phyloP scores from a whole-genome alignment of 73 alveolate genomes.

The Effrenium voratum region DNA sequence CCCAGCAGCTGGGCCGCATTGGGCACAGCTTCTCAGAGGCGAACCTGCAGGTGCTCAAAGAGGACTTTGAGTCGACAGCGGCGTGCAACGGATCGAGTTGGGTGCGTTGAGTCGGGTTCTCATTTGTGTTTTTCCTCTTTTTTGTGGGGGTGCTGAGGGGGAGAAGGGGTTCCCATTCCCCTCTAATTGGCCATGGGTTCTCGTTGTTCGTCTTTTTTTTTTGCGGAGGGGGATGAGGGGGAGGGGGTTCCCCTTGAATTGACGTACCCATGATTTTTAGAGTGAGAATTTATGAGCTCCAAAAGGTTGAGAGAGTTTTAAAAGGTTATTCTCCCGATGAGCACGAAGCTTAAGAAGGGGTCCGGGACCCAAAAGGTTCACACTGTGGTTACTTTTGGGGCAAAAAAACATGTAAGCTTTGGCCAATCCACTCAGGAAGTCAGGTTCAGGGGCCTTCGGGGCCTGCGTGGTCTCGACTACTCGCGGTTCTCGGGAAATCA shows the following conservation, averaged over 20 bases:
- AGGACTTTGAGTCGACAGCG: background rate
- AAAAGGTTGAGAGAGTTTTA: no score
- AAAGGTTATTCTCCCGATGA: no score
- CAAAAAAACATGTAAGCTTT: no score
- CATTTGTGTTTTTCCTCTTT: background rate
- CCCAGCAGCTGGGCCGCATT: conserved; percentile 88
- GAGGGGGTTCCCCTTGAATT: background rate
- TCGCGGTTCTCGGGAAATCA: no score
- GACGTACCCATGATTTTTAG: background rate
- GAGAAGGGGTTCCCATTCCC: background rate
- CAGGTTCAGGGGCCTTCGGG: no score
- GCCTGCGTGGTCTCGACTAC: no score
- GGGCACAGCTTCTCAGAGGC: conserved; percentile 84
- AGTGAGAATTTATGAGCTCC: no score
- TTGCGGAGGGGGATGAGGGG: background rate
- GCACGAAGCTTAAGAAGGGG: no score
- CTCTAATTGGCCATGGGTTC: background rate
- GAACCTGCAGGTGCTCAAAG: conserved; percentile 76
- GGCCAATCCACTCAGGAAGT: no score
- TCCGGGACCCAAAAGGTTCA: no score
- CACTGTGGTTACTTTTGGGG: no score
- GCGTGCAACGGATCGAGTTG: background rate
- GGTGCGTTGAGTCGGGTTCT: background rate
- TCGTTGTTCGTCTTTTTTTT: no score
- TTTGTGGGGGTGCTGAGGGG: background rate